Conservation (phyloP, 495 filamentous ascomycete species). For the Amphirosellinia nigrospora region DNA sequence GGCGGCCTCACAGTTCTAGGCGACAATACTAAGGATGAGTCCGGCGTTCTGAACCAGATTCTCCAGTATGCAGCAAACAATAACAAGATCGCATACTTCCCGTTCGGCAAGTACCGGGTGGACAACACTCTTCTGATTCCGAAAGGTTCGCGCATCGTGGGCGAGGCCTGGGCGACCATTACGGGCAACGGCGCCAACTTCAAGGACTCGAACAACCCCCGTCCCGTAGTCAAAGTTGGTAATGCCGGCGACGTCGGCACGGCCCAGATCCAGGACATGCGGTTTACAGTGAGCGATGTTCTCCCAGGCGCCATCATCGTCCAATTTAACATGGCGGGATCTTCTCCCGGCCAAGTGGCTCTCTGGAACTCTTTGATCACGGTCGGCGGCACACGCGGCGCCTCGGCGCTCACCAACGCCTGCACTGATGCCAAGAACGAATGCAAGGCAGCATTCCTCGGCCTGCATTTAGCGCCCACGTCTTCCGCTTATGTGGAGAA, state of each 20-base stretch:
- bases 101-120: conserved; percentile 57
- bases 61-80: conserved; percentile 42
- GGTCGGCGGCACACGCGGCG: conserved; percentile 64
- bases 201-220: conserved; percentile 54
- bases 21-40: conserved; percentile 47
- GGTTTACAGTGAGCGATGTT: conserved; percentile 53
- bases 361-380: conserved; percentile 67
- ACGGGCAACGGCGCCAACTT: conserved; percentile 58
- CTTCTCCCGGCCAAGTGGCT: conserved; percentile 60
- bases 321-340: conserved; percentile 65
- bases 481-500: conserved; percentile 71
- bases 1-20: conserved; percentile 46
- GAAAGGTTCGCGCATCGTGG: conserved; percentile 59
- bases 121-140: conserved; percentile 57
- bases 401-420: conserved; percentile 42
- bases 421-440: conserved; percentile 52
- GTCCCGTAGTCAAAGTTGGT: conserved; percentile 65
- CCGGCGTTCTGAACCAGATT: conserved; percentile 46
- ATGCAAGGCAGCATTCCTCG: conserved; percentile 66
- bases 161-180: conserved; percentile 57
- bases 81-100: conserved; percentile 53
- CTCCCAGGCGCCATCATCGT: conserved; percentile 56
- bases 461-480: conserved; percentile 65
- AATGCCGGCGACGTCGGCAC: conserved; percentile 60
- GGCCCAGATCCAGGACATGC: conserved; percentile 65